These are phyloP conservation scores for Austroboletus eburneus DNA, from an alignment of 768 basidiomycete species.

Conservation along the genomic window DNA sequence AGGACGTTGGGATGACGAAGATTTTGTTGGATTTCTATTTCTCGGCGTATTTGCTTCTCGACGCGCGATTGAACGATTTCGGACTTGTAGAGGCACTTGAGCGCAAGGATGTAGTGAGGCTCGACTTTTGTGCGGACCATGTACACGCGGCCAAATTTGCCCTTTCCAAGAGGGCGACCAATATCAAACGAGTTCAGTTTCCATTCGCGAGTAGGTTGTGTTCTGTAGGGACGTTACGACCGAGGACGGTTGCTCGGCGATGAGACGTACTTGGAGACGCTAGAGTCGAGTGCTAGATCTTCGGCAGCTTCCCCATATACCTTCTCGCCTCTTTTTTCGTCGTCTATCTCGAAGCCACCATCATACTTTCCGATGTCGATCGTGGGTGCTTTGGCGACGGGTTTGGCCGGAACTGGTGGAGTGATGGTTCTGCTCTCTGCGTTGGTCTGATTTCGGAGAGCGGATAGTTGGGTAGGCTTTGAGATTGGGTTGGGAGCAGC, in stretches of 20 bases:
- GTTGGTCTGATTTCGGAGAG: constrained; percentile 39
- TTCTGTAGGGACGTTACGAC: constrained; percentile 35
- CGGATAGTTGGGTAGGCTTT: constrained; percentile 35
- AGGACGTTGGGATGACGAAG: constrained; percentile 93
- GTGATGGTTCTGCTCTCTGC: constrained; percentile 24
- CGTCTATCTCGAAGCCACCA: constrained; percentile 92
- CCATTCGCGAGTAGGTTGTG: constrained; percentile 79
- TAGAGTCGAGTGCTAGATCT: constrained; percentile 82
- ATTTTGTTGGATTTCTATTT: constrained; percentile 98
- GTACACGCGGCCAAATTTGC: constrained; percentile 98
- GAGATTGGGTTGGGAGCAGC: constrained; percentile 54
- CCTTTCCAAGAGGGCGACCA: constrained; percentile 95
- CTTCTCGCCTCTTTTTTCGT: constrained; percentile 70
- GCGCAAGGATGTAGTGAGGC: constrained; percentile 90
- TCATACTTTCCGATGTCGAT: constrained; percentile 91
- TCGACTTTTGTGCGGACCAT: constrained; percentile 91
- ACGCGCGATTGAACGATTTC: constrained; percentile 90
- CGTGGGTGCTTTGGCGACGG: constrained; percentile 14
- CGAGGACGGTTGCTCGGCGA: neutral
- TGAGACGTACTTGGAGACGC: constrained; percentile 55
- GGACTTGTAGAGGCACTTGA: constrained; percentile 95
- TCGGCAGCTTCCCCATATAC: constrained; percentile 77
- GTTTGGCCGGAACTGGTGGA: constrained; percentile 22
- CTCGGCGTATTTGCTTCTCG: constrained; percentile 94
- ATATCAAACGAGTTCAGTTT: constrained; percentile 86